These are phyloP conservation scores for Carex parvula DNA, from an alignment of 176 grass and related monocot species.

Conservation along the genomic window DNA sequence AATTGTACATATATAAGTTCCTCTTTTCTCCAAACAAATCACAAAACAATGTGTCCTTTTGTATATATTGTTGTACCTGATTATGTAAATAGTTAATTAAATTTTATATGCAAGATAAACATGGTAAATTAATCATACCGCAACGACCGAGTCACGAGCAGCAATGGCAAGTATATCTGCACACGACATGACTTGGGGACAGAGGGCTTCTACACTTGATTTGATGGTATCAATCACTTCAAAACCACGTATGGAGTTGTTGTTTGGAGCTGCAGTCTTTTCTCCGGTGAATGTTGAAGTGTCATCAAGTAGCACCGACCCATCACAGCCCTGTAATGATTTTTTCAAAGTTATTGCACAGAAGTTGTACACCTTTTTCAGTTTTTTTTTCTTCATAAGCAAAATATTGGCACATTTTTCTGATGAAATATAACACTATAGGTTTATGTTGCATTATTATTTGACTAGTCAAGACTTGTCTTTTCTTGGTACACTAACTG, in stretches of 20 bases:
- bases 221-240: constrained; percentile 42
- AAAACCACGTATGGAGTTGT: constrained; percentile 38
- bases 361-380: not conserved
- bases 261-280: constrained; percentile 34
- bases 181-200: constrained; percentile 38
- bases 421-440: not conserved
- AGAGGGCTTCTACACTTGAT: constrained; percentile 25
- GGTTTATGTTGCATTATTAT: not conserved
- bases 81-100: not conserved
- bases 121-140: constrained; percentile 12
- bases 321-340: constrained; percentile 38
- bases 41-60: not conserved
- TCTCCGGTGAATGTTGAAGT: constrained; percentile 33
- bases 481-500: not conserved
- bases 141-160: constrained; percentile 29
- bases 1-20: not conserved
- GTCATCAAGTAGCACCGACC: constrained; percentile 35
- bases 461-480: not conserved
- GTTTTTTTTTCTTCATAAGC: not conserved
- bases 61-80: not conserved
- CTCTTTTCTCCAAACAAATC: not conserved
- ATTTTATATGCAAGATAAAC: not conserved
- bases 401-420: not conserved
- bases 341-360: not conserved
- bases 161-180: constrained; percentile 43